phyloP scores from a whole-genome alignment of 495 filamentous ascomycete species.

The Articulospora tetracladia region DNA sequence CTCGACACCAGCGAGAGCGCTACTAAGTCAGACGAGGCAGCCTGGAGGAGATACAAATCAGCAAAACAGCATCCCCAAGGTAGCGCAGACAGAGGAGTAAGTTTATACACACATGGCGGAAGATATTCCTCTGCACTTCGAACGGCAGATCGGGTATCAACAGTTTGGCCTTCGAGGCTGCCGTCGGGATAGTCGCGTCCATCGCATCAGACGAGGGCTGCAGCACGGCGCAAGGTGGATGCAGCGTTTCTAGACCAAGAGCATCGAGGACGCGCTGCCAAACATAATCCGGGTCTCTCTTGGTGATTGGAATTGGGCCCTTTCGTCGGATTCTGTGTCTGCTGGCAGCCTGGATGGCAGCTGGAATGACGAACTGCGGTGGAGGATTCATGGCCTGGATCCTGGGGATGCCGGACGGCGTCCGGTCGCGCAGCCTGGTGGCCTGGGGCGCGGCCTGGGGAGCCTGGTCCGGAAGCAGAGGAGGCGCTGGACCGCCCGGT shows the following conservation, averaged over 20 bases:
- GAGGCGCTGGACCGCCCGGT: not conserved
- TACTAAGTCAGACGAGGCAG: conserved; percentile 43
- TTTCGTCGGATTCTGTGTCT: conserved; percentile 11
- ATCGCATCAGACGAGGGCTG: not conserved
- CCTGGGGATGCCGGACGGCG: conserved; percentile 4
- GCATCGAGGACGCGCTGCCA: conserved; percentile 8
- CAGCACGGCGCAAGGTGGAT: not conserved
- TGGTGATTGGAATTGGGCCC: conserved; percentile 6
- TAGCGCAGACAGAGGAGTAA: not conserved
- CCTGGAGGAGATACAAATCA: conserved; percentile 22
- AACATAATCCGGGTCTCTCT: conserved; percentile 4
- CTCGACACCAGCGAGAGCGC: conserved; percentile 49
- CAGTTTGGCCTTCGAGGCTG: not conserved
- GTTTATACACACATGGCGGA: conserved; percentile 37
- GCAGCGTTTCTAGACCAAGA: conserved; percentile 14
- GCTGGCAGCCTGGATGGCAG: not conserved
- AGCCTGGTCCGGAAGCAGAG: not conserved
- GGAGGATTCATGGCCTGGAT: not conserved
- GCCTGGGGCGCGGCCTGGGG: not conserved
- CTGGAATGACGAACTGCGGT: not conserved
- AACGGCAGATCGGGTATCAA: conserved; percentile 40
- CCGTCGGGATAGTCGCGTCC: not conserved
- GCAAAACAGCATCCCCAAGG: not conserved
- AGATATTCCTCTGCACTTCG: conserved; percentile 49
- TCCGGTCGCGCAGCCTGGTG: no score